Conservation (phyloP, 352 stramenopile species). For the Phytopythium litorale region DNA sequence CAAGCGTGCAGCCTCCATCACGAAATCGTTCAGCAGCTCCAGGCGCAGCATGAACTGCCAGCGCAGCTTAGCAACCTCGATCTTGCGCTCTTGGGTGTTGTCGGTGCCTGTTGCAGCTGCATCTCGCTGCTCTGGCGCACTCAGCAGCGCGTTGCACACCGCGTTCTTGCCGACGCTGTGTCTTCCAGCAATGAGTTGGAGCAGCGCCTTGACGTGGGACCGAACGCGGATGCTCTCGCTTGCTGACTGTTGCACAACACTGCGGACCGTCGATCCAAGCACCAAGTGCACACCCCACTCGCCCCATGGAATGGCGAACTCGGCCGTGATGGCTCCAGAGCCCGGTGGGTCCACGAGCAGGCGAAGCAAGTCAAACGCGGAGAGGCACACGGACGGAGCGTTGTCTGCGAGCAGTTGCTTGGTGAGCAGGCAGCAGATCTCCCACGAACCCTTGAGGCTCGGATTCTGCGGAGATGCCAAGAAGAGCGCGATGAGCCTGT, state of each 20-base stretch:
- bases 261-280: constrained; percentile 68
- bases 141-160: constrained; percentile 70
- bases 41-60: constrained; percentile 65
- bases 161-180: constrained; percentile 51
- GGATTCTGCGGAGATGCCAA: constrained; percentile 21
- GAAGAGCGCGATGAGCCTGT: constrained; percentile 51
- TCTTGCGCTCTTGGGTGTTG: constrained; percentile 34
- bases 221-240: constrained; percentile 66
- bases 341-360: constrained; percentile 44
- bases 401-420: constrained; percentile 67
- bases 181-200: constrained; percentile 43
- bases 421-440: constrained; percentile 60
- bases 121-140: constrained; percentile 57
- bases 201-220: constrained; percentile 34
- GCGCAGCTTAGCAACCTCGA: constrained; percentile 42
- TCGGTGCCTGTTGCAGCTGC: constrained; percentile 17
- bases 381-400: constrained; percentile 40
- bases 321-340: constrained; percentile 5
- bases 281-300: constrained; percentile 81
- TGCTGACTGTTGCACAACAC: constrained; percentile 64
- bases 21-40: constrained; percentile 57
- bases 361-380: constrained; percentile 51
- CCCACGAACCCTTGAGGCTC: constrained; percentile 58
- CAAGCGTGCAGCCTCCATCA: constrained; percentile 13
- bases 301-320: constrained; percentile 67